Evolutionary conservation across 2,329 filamentous ascomycete species (phyloP).

Genomic region (Bipolaris sorokiniana): DNA sequence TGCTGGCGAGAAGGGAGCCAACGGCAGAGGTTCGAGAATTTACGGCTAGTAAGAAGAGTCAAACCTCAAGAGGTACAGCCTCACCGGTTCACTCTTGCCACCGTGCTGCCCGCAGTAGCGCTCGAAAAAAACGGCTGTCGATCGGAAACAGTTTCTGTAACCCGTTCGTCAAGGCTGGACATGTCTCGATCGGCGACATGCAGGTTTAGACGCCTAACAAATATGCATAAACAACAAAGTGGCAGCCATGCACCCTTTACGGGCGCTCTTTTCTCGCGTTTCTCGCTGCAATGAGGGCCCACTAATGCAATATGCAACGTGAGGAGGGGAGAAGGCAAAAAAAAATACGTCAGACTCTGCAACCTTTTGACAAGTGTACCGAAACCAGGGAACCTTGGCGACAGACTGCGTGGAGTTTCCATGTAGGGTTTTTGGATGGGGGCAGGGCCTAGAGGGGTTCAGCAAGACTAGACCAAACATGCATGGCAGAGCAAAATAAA

Average conservation of each 20-base stretch:
- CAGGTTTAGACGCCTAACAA: slow-evolving; percentile 37
- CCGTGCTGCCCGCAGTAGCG: slow-evolving; percentile 47
- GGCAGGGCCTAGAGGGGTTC: slow-evolving; percentile 33
- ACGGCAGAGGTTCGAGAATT: slow-evolving; percentile 48
- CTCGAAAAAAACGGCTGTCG: slow-evolving; percentile 39
- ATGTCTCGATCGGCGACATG: slow-evolving; percentile 43
- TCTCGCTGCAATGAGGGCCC: slow-evolving; percentile 32
- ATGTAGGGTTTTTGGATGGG: slow-evolving; percentile 13
- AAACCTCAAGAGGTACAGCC: slow-evolving; percentile 47
- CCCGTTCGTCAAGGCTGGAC: slow-evolving; percentile 44
- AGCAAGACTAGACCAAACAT: slow-evolving; percentile 29
- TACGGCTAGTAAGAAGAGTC: slow-evolving; percentile 43
- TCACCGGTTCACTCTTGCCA: slow-evolving; percentile 49
- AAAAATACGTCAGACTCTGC: slow-evolving; percentile 43
- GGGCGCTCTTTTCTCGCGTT: slow-evolving; percentile 29
- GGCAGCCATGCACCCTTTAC: slow-evolving; percentile 34
- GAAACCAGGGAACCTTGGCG: slow-evolving; percentile 40
- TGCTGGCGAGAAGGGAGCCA: slow-evolving; percentile 73
- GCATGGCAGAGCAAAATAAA: slow-evolving; percentile 26
- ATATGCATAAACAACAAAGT: slow-evolving; percentile 43
- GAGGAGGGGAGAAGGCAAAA: slow-evolving; percentile 37
- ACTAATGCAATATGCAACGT: slow-evolving; percentile 44
- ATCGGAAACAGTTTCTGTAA: slow-evolving; percentile 40
- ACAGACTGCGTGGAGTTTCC: slow-evolving; percentile 29
- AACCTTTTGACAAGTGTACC: slow-evolving; percentile 36